Percentiles rank a stretch among this genome's conserved stretches.
These are phyloP conservation scores for Lepiota venenata DNA, from an alignment of 768 basidiomycete species.

Conservation along the genomic window DNA sequence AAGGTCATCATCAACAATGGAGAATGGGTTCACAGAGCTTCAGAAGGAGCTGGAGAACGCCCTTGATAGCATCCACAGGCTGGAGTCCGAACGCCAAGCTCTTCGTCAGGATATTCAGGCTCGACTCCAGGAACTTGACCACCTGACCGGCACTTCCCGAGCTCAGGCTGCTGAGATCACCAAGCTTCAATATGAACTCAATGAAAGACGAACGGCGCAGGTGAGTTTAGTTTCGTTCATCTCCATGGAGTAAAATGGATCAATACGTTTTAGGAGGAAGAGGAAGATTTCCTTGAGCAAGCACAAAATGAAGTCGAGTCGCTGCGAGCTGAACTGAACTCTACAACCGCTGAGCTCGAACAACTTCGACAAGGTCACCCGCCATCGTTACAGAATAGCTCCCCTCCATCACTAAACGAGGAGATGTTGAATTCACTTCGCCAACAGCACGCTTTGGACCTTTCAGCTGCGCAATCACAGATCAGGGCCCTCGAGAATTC, in stretches of 20 bases:
- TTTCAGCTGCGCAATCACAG: constrained; percentile 76
- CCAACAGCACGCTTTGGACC: constrained; percentile 77
- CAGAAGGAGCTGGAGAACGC: constrained; percentile 59
- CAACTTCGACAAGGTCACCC: constrained; percentile 46
- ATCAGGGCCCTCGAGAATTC: constrained; percentile 73
- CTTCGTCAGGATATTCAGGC: constrained; percentile 54
- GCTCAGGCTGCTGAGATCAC: constrained; percentile 53
- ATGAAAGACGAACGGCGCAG: constrained; percentile 37
- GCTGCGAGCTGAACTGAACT: constrained; percentile 57
- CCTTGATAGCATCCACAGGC: constrained; percentile 46
- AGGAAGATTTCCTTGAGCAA: constrained; percentile 56
- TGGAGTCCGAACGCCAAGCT: constrained; percentile 65
- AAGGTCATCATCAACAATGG: constrained; percentile 53
- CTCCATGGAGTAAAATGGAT: background rate
- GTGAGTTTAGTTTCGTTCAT: constrained; percentile 21
- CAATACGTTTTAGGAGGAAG: constrained; percentile 45
- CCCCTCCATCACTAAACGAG: constrained; percentile 58
- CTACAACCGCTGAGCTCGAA: constrained; percentile 67
- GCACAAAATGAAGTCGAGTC: constrained; percentile 69
- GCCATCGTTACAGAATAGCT: constrained; percentile 33
- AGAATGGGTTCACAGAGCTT: constrained; percentile 57
- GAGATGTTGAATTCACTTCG: constrained; percentile 69
- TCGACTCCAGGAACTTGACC: constrained; percentile 56
- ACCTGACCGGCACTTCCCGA: constrained; percentile 40
- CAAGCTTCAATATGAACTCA: constrained; percentile 48